Evolutionary conservation across 148 eudicot genomes (phyloP), one percentile per base, ranked within the genome.

Genomic region (Dianthus caryophyllus): DNA sequence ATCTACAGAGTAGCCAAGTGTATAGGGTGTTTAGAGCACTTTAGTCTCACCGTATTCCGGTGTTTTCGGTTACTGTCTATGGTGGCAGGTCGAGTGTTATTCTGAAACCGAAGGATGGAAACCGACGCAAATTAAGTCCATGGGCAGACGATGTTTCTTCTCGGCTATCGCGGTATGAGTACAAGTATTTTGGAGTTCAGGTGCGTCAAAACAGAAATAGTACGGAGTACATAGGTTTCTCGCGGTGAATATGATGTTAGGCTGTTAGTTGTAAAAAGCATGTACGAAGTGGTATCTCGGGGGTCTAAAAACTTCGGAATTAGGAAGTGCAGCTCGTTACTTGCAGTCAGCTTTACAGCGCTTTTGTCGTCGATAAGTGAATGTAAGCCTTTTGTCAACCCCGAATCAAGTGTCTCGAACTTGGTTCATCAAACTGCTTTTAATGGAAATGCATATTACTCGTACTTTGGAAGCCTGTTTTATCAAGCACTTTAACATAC

Each of bases 21-120:
- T 20, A 16, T 38, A 39, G 38, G 41, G 21, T 59, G 46, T 17
- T 33, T 36, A 31, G 24, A 59, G 43, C 63, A 33, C 24, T 10
- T 6, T 33, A 31, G 20, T 31, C 30, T 58, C 38, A 29, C 30
- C 59, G 25, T 26, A 26, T 29, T 53, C 9, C 16, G 27, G 33
- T 38, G 17, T 25, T 44, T 16, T 21, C 20, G 47, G 26, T n/a
- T 26, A 21, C 1, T 61, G 18, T 22, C 27, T 56, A 18, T n/a
- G 41, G n/a, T 71, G 52, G 63, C 86, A 92, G 98, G 73, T 85
- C 38, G 96, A 92, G 68, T 68, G 76, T 54, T 92, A 87, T 62
- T 56, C 82, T 18, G 96, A 89, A 66, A 83, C 82, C 18, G 29
- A 68, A 16, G 84, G 94, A 36, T 92, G 98, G 98, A 70, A 84